These are phyloP conservation scores for Salvia hispanica DNA, from an alignment of 257 asterid genomes.

Conservation along the genomic window DNA sequence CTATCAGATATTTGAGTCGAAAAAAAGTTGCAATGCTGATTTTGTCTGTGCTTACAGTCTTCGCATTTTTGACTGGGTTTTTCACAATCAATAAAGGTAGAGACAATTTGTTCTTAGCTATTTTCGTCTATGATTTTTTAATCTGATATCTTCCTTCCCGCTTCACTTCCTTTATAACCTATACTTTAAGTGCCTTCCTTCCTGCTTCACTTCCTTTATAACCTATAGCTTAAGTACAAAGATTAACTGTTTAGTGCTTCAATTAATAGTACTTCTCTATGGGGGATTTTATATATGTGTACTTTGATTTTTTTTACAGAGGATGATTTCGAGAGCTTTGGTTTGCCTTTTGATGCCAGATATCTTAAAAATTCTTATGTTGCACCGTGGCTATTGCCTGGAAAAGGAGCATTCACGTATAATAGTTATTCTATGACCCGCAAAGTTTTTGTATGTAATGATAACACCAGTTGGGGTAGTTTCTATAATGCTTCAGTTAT, in stretches of 20 bases:
- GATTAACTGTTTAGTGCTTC: slow-evolving; percentile 8
- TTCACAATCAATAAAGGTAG: slow-evolving; percentile 70
- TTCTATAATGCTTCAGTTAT: slow-evolving; percentile 44
- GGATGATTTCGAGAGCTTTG: slow-evolving; percentile 59
- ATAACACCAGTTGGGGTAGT: slow-evolving; percentile 46
- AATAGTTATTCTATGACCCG: slow-evolving; percentile 32
- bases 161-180: not conserved
- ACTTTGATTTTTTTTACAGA: slow-evolving; percentile 51
- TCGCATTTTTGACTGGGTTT: slow-evolving; percentile 67
- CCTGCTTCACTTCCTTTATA: not conserved
- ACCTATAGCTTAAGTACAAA: not conserved
- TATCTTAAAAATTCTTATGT: slow-evolving; percentile 49
- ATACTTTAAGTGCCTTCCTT: not conserved
- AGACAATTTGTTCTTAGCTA: slow-evolving; percentile 21
- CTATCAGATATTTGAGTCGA: slow-evolving; percentile 63
- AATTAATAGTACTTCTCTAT: slow-evolving; percentile 12
- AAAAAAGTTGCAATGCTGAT: slow-evolving; percentile 79
- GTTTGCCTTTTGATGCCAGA: slow-evolving; percentile 58
- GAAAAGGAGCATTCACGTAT: slow-evolving; percentile 32
- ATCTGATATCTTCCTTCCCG: not conserved
- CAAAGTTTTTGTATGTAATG: slow-evolving; percentile 55
- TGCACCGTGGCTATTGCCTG: slow-evolving; percentile 40
- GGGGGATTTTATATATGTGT: slow-evolving; percentile 16
- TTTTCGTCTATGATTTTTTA: not conserved
- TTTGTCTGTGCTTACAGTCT: slow-evolving; percentile 55